phyloP scores from a whole-genome alignment of 192 early-diverging fungal species.

The Rhizoclosmatium sp. region DNA sequence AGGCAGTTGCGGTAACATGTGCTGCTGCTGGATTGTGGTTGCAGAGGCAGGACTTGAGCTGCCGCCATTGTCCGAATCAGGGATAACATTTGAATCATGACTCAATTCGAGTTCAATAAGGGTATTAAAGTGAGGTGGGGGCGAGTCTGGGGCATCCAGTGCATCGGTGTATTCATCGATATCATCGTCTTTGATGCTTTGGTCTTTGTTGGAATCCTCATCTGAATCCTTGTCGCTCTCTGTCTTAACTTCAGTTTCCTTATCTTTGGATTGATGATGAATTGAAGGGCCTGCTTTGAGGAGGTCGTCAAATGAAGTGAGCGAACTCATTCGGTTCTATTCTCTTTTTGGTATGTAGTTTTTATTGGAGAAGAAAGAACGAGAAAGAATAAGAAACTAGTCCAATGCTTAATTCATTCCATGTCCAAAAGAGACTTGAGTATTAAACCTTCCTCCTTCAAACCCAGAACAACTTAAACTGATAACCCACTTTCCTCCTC shows the following conservation, averaged over 20 bases:
- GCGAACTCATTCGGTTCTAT: not conserved
- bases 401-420: too few relatives aligned
- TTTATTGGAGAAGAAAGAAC: not conserved
- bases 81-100: too few relatives aligned
- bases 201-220: not conserved
- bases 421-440: too few relatives aligned
- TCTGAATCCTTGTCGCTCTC: too few relatives aligned
- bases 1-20: too few relatives aligned
- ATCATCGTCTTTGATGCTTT: not conserved
- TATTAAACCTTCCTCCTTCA: not conserved
- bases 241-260: too few relatives aligned
- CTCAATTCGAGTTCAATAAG: not conserved
- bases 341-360: not conserved
- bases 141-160: not conserved
- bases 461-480: not conserved
- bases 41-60: too few relatives aligned
- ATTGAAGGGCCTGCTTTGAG: not conserved
- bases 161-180: not conserved
- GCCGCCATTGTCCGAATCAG: too few relatives aligned
- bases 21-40: too few relatives aligned
- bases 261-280: too few relatives aligned
- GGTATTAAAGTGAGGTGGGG: not conserved
- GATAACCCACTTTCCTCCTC: too few relatives aligned
- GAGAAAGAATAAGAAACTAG: not conserved
- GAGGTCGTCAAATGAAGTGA: not conserved